These are phyloP conservation scores for Pochonia chlamydosporia DNA, from an alignment of 2,329 filamentous ascomycete genomes.

Conservation along the genomic window DNA sequence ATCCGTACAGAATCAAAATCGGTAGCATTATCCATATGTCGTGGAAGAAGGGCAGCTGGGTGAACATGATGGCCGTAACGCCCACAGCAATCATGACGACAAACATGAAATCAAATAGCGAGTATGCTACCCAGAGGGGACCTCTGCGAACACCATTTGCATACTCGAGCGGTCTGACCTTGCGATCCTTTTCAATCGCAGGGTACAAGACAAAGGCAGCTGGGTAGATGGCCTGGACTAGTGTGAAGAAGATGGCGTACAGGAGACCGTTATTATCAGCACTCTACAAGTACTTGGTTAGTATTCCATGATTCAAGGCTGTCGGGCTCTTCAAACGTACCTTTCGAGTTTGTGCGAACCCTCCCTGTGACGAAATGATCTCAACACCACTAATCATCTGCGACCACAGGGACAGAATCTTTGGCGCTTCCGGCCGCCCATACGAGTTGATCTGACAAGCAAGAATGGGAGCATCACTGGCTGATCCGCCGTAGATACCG, in stretches of 20 bases:
- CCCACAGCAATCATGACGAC: conserved; percentile 58
- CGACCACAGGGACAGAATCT: conserved; percentile 14
- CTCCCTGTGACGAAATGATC: conserved; percentile 51
- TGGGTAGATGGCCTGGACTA: conserved; percentile 59
- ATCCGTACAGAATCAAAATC: conserved; percentile 69
- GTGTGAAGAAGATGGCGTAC: conserved; percentile 64
- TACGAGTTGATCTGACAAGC: conserved; percentile 8
- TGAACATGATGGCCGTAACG: conserved; percentile 59
- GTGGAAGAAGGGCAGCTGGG: conserved; percentile 59
- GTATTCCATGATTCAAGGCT: not conserved
- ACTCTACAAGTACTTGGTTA: not conserved
- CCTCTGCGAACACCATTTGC: conserved; percentile 75
- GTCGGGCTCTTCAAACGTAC: not conserved
- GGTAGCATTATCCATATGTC: conserved; percentile 69
- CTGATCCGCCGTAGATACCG: conserved; percentile 11
- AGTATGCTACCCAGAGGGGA: conserved; percentile 76
- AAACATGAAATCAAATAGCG: conserved; percentile 69
- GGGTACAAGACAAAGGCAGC: conserved; percentile 73
- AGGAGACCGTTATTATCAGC: conserved; percentile 42
- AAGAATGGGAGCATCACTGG: conserved; percentile 9
- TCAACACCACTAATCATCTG: conserved; percentile 20
- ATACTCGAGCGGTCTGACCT: conserved; percentile 76
- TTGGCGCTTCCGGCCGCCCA: conserved; percentile 4
- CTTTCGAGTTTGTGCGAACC: conserved; percentile 50
- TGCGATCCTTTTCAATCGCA: conserved; percentile 67